Percentiles rank a stretch among this genome's conserved stretches.
Conservation (phyloP, 2,329 filamentous ascomycete genomes). For the Fusarium sp. region DNA sequence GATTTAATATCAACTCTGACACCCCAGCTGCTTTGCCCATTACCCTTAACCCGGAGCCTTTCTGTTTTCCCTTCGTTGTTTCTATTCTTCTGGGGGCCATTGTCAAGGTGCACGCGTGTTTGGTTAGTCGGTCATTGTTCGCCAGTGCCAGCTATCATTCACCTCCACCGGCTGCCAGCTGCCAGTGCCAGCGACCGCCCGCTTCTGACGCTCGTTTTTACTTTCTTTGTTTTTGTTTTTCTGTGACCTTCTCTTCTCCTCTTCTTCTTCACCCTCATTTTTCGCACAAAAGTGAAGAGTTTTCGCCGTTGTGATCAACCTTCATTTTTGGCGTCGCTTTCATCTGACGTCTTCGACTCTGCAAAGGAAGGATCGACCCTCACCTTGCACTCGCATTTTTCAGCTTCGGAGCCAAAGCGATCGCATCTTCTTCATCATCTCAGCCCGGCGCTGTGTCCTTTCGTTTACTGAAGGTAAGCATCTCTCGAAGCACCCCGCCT, state of each 20-base stretch:
- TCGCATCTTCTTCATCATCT: neutral
- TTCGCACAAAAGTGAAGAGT: neutral
- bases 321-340: constrained; percentile 1
- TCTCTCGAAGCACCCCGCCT: neutral
- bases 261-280: neutral
- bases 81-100: neutral
- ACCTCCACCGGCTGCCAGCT: constrained; percentile 14
- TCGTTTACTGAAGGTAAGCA: constrained; percentile 24
- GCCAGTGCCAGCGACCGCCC: constrained; percentile 10
- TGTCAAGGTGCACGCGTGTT: neutral
- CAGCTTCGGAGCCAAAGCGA: neutral
- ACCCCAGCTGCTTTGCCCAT: neutral
- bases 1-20: neutral
- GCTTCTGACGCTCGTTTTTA: neutral
- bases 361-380: constrained; percentile 23
- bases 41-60: neutral
- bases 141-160: constrained; percentile 11
- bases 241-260: neutral
- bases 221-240: neutral
- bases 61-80: neutral
- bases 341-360: neutral
- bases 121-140: constrained; percentile 9
- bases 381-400: neutral
- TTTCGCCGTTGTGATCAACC: neutral
- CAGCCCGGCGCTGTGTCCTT: neutral